These are phyloP conservation scores for Phytophthora hybrid DNA, from an alignment of 352 stramenopile genomes.

Conservation along the genomic window DNA sequence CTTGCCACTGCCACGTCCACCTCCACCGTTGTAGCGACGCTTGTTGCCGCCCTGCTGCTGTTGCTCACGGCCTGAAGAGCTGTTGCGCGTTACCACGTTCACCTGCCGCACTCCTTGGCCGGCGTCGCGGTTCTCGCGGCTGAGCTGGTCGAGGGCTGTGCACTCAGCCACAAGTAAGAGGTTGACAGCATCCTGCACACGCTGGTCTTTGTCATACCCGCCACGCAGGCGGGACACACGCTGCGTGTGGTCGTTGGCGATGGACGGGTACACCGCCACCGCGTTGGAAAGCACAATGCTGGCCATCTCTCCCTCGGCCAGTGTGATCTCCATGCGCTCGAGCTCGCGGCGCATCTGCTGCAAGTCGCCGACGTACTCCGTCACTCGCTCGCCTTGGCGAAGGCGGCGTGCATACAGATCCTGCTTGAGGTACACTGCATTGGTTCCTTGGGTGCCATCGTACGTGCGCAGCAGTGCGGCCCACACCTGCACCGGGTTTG, in stretches of 20 bases:
- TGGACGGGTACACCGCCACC: not conserved
- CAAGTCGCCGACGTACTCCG: constrained; percentile 9
- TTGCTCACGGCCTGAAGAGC: too few species aligned
- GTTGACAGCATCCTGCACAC: too few species aligned
- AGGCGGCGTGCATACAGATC: constrained; percentile 4
- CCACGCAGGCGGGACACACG: too few species aligned
- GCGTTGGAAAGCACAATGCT: constrained; percentile 13
- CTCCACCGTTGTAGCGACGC: too few species aligned
- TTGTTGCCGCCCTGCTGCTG: too few species aligned
- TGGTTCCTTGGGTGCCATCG: constrained; percentile 4
- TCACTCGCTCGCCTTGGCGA: constrained; percentile 1
- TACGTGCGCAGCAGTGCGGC: constrained; percentile 1
- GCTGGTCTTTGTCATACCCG: too few species aligned
- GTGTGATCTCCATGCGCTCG: constrained; percentile 7
- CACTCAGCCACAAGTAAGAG: too few species aligned
- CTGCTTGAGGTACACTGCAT: constrained; percentile 12
- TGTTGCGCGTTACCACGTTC: too few species aligned
- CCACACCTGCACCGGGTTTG: constrained; percentile 2
- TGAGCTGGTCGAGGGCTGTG: too few species aligned
- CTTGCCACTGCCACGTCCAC: too few species aligned
- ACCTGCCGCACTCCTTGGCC: too few species aligned
- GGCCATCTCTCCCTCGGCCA: constrained; percentile 2
- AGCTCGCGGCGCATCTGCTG: constrained; percentile 9
- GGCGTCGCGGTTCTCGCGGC: too few species aligned
- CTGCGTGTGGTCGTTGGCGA: constrained; percentile 13